These are phyloP conservation scores for Sporisorium graminicola DNA, from an alignment of 1,284 basidiomycete species.

Conservation along the genomic window DNA sequence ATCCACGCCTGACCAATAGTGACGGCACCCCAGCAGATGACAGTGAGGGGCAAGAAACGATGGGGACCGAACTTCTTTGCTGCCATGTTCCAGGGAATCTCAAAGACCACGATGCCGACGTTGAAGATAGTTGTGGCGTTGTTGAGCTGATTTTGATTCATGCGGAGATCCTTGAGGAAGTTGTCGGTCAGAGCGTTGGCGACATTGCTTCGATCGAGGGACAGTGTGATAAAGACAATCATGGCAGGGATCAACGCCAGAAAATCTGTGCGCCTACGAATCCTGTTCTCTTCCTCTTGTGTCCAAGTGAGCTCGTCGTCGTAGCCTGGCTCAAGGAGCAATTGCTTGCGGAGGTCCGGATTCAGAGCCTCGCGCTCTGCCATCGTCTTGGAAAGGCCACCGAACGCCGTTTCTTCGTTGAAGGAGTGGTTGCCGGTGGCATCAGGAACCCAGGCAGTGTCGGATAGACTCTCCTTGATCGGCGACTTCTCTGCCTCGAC, in stretches of 20 bases:
- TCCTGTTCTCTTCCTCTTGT: neutral
- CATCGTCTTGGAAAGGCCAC: neutral
- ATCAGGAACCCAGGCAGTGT: neutral
- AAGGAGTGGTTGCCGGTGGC: neutral
- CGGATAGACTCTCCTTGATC: neutral
- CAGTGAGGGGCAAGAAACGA: neutral
- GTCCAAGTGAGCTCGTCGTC: constrained; percentile 3
- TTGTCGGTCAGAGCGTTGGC: constrained; percentile 1
- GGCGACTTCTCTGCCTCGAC: neutral
- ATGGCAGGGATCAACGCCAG: constrained; percentile 1
- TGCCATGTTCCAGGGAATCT: constrained; percentile 1
- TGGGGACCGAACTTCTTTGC: neutral
- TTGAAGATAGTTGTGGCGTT: constrained; percentile 2
- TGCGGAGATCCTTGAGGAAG: neutral
- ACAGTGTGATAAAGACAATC: neutral
- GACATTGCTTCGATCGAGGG: constrained; percentile 1
- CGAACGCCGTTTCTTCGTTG: neutral
- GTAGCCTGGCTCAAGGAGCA: neutral
- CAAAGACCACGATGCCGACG: neutral
- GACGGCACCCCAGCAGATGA: constrained; percentile 1
- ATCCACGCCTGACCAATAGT: constrained; percentile 2
- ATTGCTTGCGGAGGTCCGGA: neutral
- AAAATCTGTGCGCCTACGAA: neutral
- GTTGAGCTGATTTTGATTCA: constrained; percentile 5
- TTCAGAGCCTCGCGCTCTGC: neutral